Evolutionary conservation across 2,329 filamentous ascomycete genomes (phyloP), one percentile per base, ranked within the genome.

Genomic region (Sclerotiophoma versabilis): DNA sequence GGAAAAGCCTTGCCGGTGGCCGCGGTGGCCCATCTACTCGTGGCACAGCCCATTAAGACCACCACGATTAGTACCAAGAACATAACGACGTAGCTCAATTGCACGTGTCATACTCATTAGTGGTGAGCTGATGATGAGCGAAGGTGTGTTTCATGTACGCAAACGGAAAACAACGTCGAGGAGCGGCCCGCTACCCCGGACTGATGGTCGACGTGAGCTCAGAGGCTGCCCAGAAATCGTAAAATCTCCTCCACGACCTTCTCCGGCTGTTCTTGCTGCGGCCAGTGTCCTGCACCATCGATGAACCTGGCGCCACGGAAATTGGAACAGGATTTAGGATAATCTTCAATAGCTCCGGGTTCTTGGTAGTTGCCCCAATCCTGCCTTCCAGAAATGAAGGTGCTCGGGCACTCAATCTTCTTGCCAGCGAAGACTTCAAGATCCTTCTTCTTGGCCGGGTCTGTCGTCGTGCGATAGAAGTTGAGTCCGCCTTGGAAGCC

Each of bases 291-390:
- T 4, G 86, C 86, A 0, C 80, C 80, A 14, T 86, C 80, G 11
- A 90, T 75, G 15, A 86, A 73, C 43, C 68, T 80, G 27, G 77
- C 71, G 0, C 83, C 83, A 43, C 77, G 76, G 65, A 85, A 88
- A 53, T 81, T 79, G 22, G 71, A 75, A 58, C 84, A 87, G 0
- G 77, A 77, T 7, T 77, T 72, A 5, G 76, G 76, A 71, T 86
- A 83, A 23, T 78, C 79, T 65, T 89, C 84, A 4, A 90, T 67
- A 0, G 81, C 85, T 0, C 85, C 85, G 0, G 87, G 87, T 60
- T 87, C 81, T 68, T 90, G 87, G 66, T 84, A 87, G 26, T 84
- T 88, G 0, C 86, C 87, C 87, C 87, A 90, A 59, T 90, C 88
- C 52, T 80, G 73, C 38, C 77, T 77, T 0, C 87, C 87, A 22